phyloP scores from a whole-genome alignment of 2,329 filamentous ascomycete species.

The Apiospora aurea region DNA sequence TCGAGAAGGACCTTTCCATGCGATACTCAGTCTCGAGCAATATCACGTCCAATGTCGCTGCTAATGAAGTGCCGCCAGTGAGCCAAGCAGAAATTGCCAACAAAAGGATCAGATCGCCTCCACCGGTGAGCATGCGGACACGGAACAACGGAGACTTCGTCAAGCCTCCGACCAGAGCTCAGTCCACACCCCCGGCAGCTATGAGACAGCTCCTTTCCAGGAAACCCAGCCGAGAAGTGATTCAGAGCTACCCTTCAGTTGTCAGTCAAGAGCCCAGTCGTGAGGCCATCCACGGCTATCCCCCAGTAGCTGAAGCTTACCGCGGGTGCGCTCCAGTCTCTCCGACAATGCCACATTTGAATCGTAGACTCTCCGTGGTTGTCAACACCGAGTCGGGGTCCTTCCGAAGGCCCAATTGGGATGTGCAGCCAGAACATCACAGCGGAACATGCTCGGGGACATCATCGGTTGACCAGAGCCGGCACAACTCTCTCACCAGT shows the following conservation, averaged over 20 bases:
- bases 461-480: conserved; percentile 39
- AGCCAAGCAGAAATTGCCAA: background rate
- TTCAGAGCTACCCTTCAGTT: conserved; percentile 33
- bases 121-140: conserved; percentile 53
- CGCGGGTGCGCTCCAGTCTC: conserved; percentile 30
- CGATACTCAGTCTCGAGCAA: conserved; percentile 29
- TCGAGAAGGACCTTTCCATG: conserved; percentile 37
- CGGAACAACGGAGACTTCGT: conserved; percentile 44
- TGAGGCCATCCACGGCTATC: conserved; percentile 32
- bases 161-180: conserved; percentile 45
- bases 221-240: conserved; percentile 32
- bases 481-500: conserved; percentile 43
- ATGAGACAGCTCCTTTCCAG: conserved; percentile 25
- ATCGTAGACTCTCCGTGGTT: conserved; percentile 37
- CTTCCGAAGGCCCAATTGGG: conserved; percentile 38
- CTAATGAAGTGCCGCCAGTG: background rate
- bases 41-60: conserved; percentile 2
- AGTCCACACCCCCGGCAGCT: conserved; percentile 42
- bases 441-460: conserved; percentile 33
- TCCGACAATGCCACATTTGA: conserved; percentile 36
- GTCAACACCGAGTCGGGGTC: conserved; percentile 25
- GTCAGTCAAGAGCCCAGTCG: conserved; percentile 30
- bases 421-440: conserved; percentile 40
- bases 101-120: conserved; percentile 44
- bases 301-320: conserved; percentile 27